Evolutionary conservation across 2,329 filamentous ascomycete species (phyloP), one percentile per base, ranked within the genome.

Genomic region (Colletotrichum tropicicola): DNA sequence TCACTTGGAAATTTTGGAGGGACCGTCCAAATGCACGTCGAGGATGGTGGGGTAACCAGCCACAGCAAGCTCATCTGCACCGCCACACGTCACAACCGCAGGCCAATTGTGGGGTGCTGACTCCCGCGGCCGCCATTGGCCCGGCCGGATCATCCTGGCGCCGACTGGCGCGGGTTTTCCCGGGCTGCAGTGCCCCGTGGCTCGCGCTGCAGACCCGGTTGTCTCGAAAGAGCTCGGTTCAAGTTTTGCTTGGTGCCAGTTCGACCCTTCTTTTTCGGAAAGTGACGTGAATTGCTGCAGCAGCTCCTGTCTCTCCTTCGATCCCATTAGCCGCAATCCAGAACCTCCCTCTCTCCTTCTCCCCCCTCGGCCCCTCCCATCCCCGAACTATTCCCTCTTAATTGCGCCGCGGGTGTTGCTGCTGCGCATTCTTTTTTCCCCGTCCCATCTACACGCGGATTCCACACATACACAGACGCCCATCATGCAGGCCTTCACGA

Each of bases 401-500:
- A 54, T 53, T 59, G 63, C 59, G 59, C 51, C 21, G 37, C 52
- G 25, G 23, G 32, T 27, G n/a, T 61, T 39, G 15, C 30, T 44
- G 54, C 48, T 49, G 65, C 58, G 63, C 62, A 54, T 64, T 57
- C 35, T 52, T 28, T 57, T 13, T 48, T 51, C 55, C 68, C 45
- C 52, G 66, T 66, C 59, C n/a, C 13, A 47, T 25, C 39, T 17
- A 35, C 43, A 39, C 41, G 45, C 23, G 27, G 51, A 60, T 51
- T 41, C n/a, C 7, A 57, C 44, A 54, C 37, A 53, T 43, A 56
- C 47, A 59, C 64, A 59, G 60, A 65, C 27, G 54, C 49, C 63
- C 82, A 89, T 77, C 75, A 97, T 97, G 94, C 93, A 97, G 88
- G 91, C 93, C 76, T 83, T 97, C 81, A 86, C 91, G 77, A 90